A percentile compares a stretch with the other conserved stretches of the same genome.
phyloP scores from a whole-genome alignment of 2,329 filamentous ascomycete species.

The Aspergillus udagawae region DNA sequence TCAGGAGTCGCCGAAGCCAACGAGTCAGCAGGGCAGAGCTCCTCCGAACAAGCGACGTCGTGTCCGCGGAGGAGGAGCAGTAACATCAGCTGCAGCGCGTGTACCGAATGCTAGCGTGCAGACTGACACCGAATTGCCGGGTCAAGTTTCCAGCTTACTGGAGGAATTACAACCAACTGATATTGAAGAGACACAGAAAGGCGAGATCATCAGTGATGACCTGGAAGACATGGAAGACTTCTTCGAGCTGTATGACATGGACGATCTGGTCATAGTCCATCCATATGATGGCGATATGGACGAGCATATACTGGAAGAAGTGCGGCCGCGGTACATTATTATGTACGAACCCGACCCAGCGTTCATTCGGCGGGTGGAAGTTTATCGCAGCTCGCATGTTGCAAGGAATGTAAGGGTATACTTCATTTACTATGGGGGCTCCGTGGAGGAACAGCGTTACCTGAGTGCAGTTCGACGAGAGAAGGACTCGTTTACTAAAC shows the following conservation, averaged over 20 bases:
- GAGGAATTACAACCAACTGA: slow-evolving; percentile 79
- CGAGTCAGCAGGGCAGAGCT: slow-evolving; percentile 51
- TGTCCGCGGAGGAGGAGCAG: slow-evolving; percentile 70
- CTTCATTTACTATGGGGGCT: slow-evolving; percentile 93
- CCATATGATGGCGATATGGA: slow-evolving; percentile 95
- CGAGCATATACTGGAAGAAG: slow-evolving; percentile 91
- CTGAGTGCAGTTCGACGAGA: slow-evolving; percentile 85
- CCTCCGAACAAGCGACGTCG: slow-evolving; percentile 83
- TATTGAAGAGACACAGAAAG: slow-evolving; percentile 68
- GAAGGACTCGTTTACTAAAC: slow-evolving; percentile 90
- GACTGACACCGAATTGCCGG: slow-evolving; percentile 71
- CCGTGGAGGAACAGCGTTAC: slow-evolving; percentile 93
- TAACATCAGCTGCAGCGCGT: slow-evolving; percentile 56
- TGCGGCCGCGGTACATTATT: slow-evolving; percentile 89
- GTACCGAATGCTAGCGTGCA: slow-evolving; percentile 70
- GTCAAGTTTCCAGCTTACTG: slow-evolving; percentile 77
- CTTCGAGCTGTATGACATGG: slow-evolving; percentile 87
- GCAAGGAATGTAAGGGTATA: slow-evolving; percentile 88
- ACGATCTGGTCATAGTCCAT: slow-evolving; percentile 82
- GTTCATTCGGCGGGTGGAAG: slow-evolving; percentile 90
- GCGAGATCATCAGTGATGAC: slow-evolving; percentile 66
- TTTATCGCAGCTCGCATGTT: slow-evolving; percentile 91
- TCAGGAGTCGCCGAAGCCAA: slow-evolving; percentile 17
- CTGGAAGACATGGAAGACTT: slow-evolving; percentile 89
- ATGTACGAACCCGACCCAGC: slow-evolving; percentile 98